A percentile compares a stretch with the other conserved stretches of the same genome.
These are phyloP conservation scores for Cordyceps fumosorosea DNA, from an alignment of 2,329 filamentous ascomycete genomes.

Conservation along the genomic window DNA sequence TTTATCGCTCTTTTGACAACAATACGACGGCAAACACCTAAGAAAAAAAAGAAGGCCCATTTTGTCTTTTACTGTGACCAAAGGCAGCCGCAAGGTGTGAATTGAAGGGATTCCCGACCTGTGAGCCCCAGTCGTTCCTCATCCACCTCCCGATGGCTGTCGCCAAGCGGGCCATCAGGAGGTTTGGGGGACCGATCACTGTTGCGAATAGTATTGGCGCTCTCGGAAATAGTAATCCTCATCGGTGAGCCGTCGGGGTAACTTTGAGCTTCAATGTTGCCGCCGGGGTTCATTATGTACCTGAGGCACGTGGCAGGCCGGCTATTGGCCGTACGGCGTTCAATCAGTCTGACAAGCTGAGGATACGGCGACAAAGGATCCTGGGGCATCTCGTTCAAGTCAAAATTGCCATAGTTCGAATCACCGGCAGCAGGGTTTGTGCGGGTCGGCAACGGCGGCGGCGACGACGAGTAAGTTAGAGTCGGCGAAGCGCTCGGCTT, in stretches of 20 bases:
- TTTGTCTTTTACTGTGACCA: constrained; percentile 32
- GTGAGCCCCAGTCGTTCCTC: background rate
- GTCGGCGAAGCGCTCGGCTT: background rate
- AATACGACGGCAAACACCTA: background rate
- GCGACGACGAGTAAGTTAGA: constrained; percentile 4
- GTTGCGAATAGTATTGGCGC: background rate
- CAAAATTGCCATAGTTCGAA: constrained; percentile 14
- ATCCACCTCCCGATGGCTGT: background rate
- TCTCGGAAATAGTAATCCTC: constrained; percentile 39
- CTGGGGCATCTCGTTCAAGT: constrained; percentile 6
- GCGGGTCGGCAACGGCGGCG: constrained; percentile 11
- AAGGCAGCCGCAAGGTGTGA: constrained; percentile 47
- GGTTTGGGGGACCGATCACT: background rate
- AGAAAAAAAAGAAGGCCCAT: background rate
- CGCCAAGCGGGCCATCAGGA: background rate
- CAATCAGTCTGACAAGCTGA: constrained; percentile 47
- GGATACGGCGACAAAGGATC: constrained; percentile 36
- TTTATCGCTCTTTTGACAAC: background rate
- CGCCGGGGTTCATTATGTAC: constrained; percentile 36
- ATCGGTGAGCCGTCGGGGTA: constrained; percentile 23
- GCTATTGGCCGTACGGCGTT: constrained; percentile 37
- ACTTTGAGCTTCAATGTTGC: constrained; percentile 23
- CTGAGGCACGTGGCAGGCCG: constrained; percentile 41
- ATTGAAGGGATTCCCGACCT: constrained; percentile 23
- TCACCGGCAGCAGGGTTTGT: background rate